These are phyloP conservation scores for Heterobasidion parviporum DNA, from an alignment of 1,284 basidiomycete genomes.

Conservation along the genomic window DNA sequence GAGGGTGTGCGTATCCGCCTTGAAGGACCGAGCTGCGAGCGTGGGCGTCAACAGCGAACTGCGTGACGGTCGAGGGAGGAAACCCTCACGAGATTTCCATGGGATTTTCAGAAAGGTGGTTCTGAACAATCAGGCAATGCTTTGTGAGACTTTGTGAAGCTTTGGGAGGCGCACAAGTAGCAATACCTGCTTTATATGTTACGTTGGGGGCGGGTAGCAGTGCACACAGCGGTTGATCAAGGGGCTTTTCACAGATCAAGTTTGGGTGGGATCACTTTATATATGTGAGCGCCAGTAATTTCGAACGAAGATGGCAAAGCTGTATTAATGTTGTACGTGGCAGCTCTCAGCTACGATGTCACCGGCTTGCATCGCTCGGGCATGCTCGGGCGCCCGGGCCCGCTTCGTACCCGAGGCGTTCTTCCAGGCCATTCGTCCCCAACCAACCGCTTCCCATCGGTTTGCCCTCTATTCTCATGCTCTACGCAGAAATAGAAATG, in stretches of 20 bases:
- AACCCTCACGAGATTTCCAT: conserved; percentile 12
- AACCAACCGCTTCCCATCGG: neutral
- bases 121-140: no score
- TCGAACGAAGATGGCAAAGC: neutral
- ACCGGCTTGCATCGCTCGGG: neutral
- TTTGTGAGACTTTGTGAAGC: no score
- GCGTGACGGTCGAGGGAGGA: neutral
- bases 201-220: neutral
- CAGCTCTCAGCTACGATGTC: neutral
- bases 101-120: neutral
- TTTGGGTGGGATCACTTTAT: neutral
- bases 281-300: neutral
- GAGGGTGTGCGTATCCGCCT: conserved; percentile 88
- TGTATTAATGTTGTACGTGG: neutral
- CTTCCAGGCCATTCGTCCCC: neutral
- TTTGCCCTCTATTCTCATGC: neutral
- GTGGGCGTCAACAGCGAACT: neutral
- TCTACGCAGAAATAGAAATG: neutral
- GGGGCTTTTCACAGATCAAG: neutral
- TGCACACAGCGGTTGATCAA: neutral
- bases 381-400: no score
- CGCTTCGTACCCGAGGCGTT: neutral
- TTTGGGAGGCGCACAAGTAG: no score
- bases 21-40: conserved; percentile 68
- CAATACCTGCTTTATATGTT: no score